These are phyloP conservation scores for Quercus robur DNA, from an alignment of 306 rosid genomes.

Conservation along the genomic window DNA sequence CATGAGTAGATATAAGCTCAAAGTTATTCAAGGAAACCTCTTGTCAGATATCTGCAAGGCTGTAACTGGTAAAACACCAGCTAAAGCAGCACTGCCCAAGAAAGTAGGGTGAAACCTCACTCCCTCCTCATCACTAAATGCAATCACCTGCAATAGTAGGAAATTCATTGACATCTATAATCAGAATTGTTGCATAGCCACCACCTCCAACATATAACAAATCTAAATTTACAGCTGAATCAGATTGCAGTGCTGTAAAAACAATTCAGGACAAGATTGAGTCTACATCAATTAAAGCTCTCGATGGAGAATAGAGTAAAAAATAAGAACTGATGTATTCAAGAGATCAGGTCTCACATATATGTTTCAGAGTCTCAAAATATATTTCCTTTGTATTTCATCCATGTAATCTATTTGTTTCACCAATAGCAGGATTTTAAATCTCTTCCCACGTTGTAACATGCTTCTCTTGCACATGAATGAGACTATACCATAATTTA, in stretches of 20 bases:
- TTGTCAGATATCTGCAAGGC: conserved; percentile 67
- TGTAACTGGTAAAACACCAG: conserved; percentile 70
- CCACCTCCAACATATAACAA: neutral
- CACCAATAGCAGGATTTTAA: neutral
- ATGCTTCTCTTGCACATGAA: neutral
- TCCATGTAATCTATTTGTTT: neutral
- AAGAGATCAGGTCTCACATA: neutral
- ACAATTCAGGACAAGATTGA: neutral
- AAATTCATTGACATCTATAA: neutral
- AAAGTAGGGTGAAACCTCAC: conserved; percentile 93
- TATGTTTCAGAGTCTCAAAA: neutral
- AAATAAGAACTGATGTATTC: neutral
- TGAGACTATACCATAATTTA: neutral
- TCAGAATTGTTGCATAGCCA: neutral
- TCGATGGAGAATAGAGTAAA: neutral
- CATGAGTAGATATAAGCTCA: neutral
- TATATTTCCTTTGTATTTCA: neutral
- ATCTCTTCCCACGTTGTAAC: neutral
- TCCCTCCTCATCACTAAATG: conserved; percentile 96
- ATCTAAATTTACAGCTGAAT: neutral
- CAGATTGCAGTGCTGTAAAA: neutral
- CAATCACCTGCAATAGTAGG: conserved; percentile 62
- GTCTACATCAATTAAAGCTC: neutral
- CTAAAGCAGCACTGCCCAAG: conserved; percentile 86
- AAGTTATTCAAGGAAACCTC: conserved; percentile 47